phyloP scores from a whole-genome alignment of 2,329 filamentous ascomycete species.

The Diplocarpon rosae region DNA sequence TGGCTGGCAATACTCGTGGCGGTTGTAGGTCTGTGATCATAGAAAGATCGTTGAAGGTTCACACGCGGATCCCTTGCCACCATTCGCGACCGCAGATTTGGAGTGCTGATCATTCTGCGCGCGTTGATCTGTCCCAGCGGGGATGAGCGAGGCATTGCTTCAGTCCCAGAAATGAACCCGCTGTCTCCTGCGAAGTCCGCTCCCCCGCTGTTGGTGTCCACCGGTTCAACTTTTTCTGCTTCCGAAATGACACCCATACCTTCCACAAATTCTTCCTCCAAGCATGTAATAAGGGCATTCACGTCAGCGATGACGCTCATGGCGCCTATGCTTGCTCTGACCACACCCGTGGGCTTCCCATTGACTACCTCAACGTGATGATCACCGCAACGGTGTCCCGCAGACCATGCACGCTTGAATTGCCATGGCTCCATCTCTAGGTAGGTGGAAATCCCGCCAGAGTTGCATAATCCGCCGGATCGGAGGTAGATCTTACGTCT shows the following conservation, averaged over 20 bases:
- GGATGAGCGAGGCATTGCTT: background rate
- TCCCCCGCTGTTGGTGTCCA: background rate
- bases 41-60: background rate
- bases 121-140: background rate
- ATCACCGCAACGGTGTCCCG: slow-evolving; percentile 72
- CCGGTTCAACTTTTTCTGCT: background rate
- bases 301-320: slow-evolving; percentile 77
- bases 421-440: slow-evolving; percentile 67
- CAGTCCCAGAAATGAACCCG: background rate
- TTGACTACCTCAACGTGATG: slow-evolving; percentile 56
- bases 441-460: slow-evolving; percentile 66
- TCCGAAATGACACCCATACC: background rate
- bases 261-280: slow-evolving; percentile 38
- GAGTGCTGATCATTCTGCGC: slow-evolving; percentile 6
- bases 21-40: slow-evolving; percentile 2
- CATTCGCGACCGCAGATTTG: background rate
- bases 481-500: slow-evolving; percentile 75
- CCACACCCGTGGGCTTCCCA: slow-evolving; percentile 78
- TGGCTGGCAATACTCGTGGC: background rate
- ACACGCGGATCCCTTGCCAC: background rate
- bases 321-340: slow-evolving; percentile 75
- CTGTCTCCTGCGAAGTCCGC: slow-evolving; percentile 1
- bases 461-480: slow-evolving; percentile 84
- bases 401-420: slow-evolving; percentile 71
- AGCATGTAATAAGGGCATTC: slow-evolving; percentile 55